Evolutionary conservation across 1,284 basidiomycete species (phyloP), one percentile per base, ranked within the genome.

Genomic region (Malassezia furfur): DNA sequence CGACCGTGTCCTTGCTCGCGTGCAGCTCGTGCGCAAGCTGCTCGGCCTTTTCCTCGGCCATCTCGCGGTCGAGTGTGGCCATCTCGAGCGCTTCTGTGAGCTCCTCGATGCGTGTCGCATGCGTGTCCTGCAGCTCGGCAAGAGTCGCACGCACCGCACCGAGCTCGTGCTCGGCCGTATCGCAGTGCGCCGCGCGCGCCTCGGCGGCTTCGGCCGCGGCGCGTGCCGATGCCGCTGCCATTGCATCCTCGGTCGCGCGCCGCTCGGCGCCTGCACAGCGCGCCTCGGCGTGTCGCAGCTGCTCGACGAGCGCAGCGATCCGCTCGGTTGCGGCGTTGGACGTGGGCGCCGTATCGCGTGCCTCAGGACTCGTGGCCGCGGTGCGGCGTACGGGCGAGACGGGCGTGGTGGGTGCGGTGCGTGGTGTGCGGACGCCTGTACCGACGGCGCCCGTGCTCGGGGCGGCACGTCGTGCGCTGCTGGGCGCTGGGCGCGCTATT

Each of bases 11-110:
- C 61, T 81, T 85, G 50, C 85, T 73, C 39, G 84, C 84, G 60
- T 86, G 86, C 30, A 91, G 67, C 65, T 91, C 88, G 0, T 79
- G 75, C 72, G 89, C 85, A 0, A 85, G 84, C 0, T 83, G 75
- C 73, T 96, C 93, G 0, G 87, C 85, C 63, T 84, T 84, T 75
- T 96, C 93, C 74, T 98, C 94, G 0, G 93, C 93, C 50, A 98
- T 85, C 75, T 99, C 94, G 75, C 91, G 90, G 75, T 99, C 94
- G 61, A 99, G 77, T 79, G 89, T 88, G 3, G 84, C 81, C 84
- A 96, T 90, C 77, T 99, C 94, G 35, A 96, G 78, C 73, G 91
- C 87, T 64, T 96, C 91, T 52, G 86, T 83, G n/a, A 85, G 76
- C 21, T 81, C 79, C 1, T 80, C 78, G 32, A 87, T 78, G 53